Base-by-base conservation (phyloP, 371 early-diverging fungal species). In the Choanephora cucurbitarum region DNA sequence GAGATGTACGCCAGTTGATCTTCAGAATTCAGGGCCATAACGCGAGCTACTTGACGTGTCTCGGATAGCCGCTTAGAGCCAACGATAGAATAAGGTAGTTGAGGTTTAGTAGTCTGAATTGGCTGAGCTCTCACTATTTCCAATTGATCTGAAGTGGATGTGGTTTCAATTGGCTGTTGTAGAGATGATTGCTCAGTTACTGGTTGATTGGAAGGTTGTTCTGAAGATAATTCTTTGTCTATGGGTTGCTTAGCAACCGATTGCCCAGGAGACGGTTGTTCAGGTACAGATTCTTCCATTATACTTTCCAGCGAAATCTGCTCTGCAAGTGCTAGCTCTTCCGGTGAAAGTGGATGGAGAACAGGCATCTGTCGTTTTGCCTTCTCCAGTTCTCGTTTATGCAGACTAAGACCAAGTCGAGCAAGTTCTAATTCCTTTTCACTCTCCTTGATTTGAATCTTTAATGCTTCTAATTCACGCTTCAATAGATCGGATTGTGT, bases 351-450 rank as follows among this genome's bases (percentile, higher is more conserved):
- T 28, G 28, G 7, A 5, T 28, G 3, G n/a, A n/a, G 18, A 45
- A 13, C 10, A 17, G 46, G 28, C n/a, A 37, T 22, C 5, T 46
- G 19, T 37, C 15, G 33, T 24, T 37, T 44, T 18, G 44, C 49
- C 44, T 49, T 58, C 40, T 50, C 34, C 13, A 62, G 23, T 44
- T 62, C 48, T 47, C 46, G 39, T 28, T 62, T 45, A 23, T 22
- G 49, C 14, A 62, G 7, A 32, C 21, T 52, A 8, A 62, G 15
- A 17, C 47, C 41, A 8, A 62, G n/a, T 8, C 22, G 37, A 14
- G 52, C 39, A 17, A 44, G 10, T 13, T 55, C 57, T 9, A 62
- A 13, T 8, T 45, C 48, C 6, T 56, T 52, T 44, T 45, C 31
- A 0, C 32, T 10, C 18, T 56, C 43, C 5, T 45, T 42, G 14